phyloP scores from a whole-genome alignment of 768 basidiomycete genomes.

The Fibroporia radiculosa region DNA sequence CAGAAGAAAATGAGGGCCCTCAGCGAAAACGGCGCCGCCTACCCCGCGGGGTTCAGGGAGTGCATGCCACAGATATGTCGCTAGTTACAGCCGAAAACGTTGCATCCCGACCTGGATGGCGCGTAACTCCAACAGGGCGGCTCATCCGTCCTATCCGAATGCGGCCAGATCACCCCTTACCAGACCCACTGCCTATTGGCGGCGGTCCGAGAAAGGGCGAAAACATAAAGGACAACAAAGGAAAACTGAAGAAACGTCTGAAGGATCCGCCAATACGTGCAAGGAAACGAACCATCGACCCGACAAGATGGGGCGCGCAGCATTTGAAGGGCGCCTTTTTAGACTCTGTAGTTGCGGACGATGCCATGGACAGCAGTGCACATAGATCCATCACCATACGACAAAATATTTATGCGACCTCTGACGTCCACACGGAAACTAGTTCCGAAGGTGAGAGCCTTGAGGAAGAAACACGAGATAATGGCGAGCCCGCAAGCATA shows the following conservation, averaged over 20 bases:
- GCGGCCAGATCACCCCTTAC: slow-evolving; percentile 59
- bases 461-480: slow-evolving; percentile 9
- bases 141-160: slow-evolving; percentile 61
- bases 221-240: slow-evolving; percentile 12
- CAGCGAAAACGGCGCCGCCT: slow-evolving; percentile 37
- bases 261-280: slow-evolving; percentile 52
- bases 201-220: slow-evolving; percentile 4
- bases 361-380: not conserved
- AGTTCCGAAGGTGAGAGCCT: not conserved
- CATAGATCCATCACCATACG: not conserved
- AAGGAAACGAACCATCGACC: slow-evolving; percentile 60
- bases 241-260: slow-evolving; percentile 32
- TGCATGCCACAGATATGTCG: slow-evolving; percentile 55
- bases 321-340: slow-evolving; percentile 67
- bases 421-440: not conserved
- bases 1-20: slow-evolving; percentile 23
- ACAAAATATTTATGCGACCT: not conserved
- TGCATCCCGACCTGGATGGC: slow-evolving; percentile 52
- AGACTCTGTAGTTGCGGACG: slow-evolving; percentile 19
- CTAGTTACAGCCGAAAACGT: slow-evolving; percentile 54
- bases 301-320: slow-evolving; percentile 59
- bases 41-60: slow-evolving; percentile 28
- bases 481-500: not conserved
- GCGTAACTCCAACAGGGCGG: slow-evolving; percentile 56
- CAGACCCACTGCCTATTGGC: slow-evolving; percentile 17